Conservation (phyloP, 2,329 filamentous ascomycete genomes). For the Fusarium coicis region DNA sequence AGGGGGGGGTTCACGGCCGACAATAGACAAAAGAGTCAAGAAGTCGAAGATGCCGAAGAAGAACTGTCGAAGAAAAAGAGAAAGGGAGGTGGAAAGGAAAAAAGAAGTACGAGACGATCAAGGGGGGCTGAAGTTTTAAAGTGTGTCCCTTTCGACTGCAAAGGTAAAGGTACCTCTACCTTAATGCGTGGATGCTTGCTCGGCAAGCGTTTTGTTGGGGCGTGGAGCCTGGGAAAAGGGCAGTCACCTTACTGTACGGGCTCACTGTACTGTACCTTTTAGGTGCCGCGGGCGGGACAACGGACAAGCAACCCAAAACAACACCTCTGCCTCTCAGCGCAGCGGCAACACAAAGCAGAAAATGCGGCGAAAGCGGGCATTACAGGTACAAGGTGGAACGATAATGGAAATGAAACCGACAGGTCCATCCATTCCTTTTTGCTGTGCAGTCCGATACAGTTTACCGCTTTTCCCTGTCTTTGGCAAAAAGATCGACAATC, state of each 20-base stretch:
- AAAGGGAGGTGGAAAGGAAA: constrained; percentile 4
- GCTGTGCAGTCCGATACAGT: background rate
- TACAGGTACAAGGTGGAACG: constrained; percentile 24
- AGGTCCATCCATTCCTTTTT: background rate
- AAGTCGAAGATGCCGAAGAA: constrained; percentile 33
- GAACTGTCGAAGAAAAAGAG: constrained; percentile 7
- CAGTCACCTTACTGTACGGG: constrained; percentile 1
- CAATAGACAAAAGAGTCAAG: constrained; percentile 35
- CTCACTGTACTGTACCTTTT: constrained; percentile 1
- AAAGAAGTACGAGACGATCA: background rate
- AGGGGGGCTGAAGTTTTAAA: constrained; percentile 39
- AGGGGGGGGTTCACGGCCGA: constrained; percentile 20
- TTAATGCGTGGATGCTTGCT: constrained; percentile 24
- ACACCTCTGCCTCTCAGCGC: constrained; percentile 10
- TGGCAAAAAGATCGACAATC: constrained; percentile 31
- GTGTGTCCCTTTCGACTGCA: constrained; percentile 16
- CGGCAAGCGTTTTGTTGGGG: constrained; percentile 45
- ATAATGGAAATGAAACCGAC: constrained; percentile 9
- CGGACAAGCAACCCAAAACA: constrained; percentile 11
- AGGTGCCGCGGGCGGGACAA: constrained; percentile 12
- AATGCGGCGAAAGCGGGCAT: constrained; percentile 24
- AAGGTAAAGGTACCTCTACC: background rate
- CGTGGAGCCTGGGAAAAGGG: constrained; percentile 38
- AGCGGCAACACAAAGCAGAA: constrained; percentile 26
- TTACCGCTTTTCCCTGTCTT: constrained; percentile 24